Evolutionary conservation across 1,284 basidiomycete genomes (phyloP), one percentile per base, ranked within the genome.

Genomic region (Nidula niveotomentosa): DNA sequence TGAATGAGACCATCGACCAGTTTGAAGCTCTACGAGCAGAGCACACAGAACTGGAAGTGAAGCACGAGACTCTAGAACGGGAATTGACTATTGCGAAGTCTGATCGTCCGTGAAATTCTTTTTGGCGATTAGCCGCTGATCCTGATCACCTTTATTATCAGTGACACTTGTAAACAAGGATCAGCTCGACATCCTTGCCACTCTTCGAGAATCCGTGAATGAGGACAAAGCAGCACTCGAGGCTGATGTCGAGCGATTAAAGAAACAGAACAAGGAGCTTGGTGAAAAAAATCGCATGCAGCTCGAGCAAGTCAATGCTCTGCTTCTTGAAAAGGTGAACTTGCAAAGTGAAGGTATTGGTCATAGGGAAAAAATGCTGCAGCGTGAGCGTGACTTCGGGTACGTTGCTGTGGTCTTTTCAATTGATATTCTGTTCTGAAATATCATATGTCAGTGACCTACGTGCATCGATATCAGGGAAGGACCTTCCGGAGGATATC

Each of bases 301-400:
- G 65, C 83, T 95, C 44, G 93, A 96, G 72, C 93, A 96, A 69
- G 85, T 95, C 67, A 94, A 95, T 62, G 81, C 72, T 5, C 77
- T 98, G 37, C 75, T 98, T 2, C 76, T 96, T 53, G 96, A 98
- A 69, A 98, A 98, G 76, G 89, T 97, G 55, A 91, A 84, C 62
- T 72, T 97, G 48, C 96, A 97, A 70, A 88, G 85, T 60, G 91
- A 94, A 48, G 87, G 91, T 23, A 93, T 96, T 60, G 86, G 86
- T 34, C 90, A 93, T 63, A 78, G 93, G 56, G 94, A 96, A 66
- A 84, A 78, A 67, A 86, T 92, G 81, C 75, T 96, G 37, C 86
- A 90, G 64, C 82, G 91, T 51, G 91, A 93, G 65, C 82, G 88
- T 51, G 88, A 89, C 60, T 85, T 91, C 64, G 87, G 88, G 89